Percentiles rank a stretch among this genome's conserved stretches.
Conservation (phyloP, 2,329 filamentous ascomycete genomes). For the Claviceps fusiformis region DNA sequence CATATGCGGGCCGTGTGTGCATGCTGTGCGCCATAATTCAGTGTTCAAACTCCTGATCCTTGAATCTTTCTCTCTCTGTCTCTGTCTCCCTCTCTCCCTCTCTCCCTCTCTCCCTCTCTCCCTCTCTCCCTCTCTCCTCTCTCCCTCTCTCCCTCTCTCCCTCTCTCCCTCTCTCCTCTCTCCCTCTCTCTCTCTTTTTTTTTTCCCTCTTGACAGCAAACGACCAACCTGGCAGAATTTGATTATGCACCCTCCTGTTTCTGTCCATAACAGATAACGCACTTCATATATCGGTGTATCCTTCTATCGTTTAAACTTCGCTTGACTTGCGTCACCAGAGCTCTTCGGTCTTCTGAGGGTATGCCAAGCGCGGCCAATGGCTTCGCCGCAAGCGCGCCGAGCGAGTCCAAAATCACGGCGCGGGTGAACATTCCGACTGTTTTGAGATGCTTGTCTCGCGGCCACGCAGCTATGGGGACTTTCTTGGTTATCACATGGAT, state of each 20-base stretch:
- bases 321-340: conserved; percentile 18
- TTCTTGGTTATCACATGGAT: conserved; percentile 28
- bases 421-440: conserved; percentile 31
- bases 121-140: no score
- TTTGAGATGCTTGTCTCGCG: conserved; percentile 25
- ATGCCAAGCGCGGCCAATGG: conserved; percentile 26
- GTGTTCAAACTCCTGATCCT: neutral
- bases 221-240: neutral
- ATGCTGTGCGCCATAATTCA: neutral
- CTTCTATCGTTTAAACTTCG: conserved; percentile 21
- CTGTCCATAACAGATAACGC: conserved; percentile 29
- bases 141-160: no score
- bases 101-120: no score
- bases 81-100: no score
- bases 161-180: no score
- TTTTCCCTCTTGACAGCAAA: neutral
- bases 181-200: neutral
- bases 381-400: conserved; percentile 28
- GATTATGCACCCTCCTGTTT: conserved; percentile 15
- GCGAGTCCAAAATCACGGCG: conserved; percentile 25
- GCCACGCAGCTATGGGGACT: conserved; percentile 33
- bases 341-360: conserved; percentile 19
- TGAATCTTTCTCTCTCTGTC: no score
- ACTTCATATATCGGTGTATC: conserved; percentile 30
- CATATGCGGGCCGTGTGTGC: neutral